Percentiles rank a stretch among this genome's conserved stretches.
Evolutionary conservation across 2,329 filamentous ascomycete genomes (phyloP).

Genomic region (Aspergillus sp.): DNA sequence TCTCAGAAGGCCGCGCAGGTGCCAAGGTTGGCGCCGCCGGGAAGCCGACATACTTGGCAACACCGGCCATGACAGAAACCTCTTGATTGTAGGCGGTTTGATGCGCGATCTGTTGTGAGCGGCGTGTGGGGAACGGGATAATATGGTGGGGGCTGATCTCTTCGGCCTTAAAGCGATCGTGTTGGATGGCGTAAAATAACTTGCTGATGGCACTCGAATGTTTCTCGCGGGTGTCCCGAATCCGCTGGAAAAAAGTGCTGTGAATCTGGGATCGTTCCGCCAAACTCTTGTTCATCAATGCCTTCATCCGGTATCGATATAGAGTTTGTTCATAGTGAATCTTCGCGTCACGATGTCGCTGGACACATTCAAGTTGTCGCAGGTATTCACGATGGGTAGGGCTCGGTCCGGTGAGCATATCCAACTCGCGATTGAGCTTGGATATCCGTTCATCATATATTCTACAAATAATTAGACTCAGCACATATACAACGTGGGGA

Average conservation of each 20-base stretch:
- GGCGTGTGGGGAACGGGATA: slow-evolving; percentile 68
- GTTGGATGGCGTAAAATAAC: slow-evolving; percentile 88
- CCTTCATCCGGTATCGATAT: slow-evolving; percentile 63
- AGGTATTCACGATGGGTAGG: slow-evolving; percentile 83
- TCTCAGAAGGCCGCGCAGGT: slow-evolving; percentile 61
- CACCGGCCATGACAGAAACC: slow-evolving; percentile 78
- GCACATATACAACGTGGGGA: not conserved
- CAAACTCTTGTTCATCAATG: slow-evolving; percentile 65
- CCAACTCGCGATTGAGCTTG: slow-evolving; percentile 62
- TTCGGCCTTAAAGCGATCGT: slow-evolving; percentile 70
- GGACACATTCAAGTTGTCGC: slow-evolving; percentile 78
- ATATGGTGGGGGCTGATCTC: slow-evolving; percentile 74
- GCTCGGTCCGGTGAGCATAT: slow-evolving; percentile 49
- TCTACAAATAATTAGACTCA: slow-evolving; percentile 37
- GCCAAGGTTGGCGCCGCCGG: slow-evolving; percentile 83
- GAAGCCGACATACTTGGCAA: slow-evolving; percentile 94
- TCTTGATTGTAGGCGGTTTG: slow-evolving; percentile 91
- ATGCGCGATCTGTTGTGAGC: slow-evolving; percentile 69
- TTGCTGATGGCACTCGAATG: slow-evolving; percentile 73
- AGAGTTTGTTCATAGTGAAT: slow-evolving; percentile 66
- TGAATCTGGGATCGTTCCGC: slow-evolving; percentile 79
- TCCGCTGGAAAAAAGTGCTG: slow-evolving; percentile 80
- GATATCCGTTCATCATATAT: slow-evolving; percentile 83
- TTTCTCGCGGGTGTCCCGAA: slow-evolving; percentile 73
- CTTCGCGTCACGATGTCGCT: slow-evolving; percentile 73